These are phyloP conservation scores for Cinnamomum chago DNA, from an alignment of 164 flowering plant species.

Conservation along the genomic window DNA sequence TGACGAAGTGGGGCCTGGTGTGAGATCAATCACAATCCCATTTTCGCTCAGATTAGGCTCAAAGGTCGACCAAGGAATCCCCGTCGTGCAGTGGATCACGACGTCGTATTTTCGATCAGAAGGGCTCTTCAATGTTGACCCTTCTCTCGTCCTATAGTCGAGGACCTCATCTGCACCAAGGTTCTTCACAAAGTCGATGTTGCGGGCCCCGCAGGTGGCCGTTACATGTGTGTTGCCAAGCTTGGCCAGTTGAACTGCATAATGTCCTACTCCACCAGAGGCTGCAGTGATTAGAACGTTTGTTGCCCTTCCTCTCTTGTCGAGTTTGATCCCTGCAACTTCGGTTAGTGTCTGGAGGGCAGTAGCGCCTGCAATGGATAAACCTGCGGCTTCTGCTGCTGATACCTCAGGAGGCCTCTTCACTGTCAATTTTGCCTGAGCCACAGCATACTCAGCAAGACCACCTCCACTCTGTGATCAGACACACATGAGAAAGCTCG, in stretches of 20 bases:
- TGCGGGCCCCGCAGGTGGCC: conserved; percentile 50
- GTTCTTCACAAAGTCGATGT: conserved; percentile 36
- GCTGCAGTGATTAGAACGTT: conserved; percentile 40
- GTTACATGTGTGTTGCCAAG: conserved; percentile 33
- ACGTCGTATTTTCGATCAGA: conserved; percentile 49
- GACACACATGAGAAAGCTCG: neutral
- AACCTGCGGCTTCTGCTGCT: conserved; percentile 29
- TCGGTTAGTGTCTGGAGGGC: conserved; percentile 34
- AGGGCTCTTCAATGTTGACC: conserved; percentile 50
- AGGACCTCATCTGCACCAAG: conserved; percentile 51
- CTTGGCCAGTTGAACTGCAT: conserved; percentile 45
- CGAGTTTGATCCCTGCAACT: conserved; percentile 28
- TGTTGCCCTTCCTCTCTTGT: conserved; percentile 15
- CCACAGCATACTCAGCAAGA: conserved; percentile 34
- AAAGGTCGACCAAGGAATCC: conserved; percentile 24
- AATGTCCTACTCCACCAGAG: conserved; percentile 45
- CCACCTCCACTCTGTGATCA: conserved; percentile 37
- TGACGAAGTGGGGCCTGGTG: conserved; percentile 30
- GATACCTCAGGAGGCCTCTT: conserved; percentile 35
- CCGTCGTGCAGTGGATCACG: conserved; percentile 46
- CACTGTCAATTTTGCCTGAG: conserved; percentile 23
- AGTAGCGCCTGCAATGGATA: conserved; percentile 36
- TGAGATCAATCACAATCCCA: conserved; percentile 47
- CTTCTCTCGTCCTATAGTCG: conserved; percentile 48
- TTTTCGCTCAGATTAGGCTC: conserved; percentile 39